Evolutionary conservation across 2,329 filamentous ascomycete genomes (phyloP).

Genomic region (Dothidotthia symphoricarpi): DNA sequence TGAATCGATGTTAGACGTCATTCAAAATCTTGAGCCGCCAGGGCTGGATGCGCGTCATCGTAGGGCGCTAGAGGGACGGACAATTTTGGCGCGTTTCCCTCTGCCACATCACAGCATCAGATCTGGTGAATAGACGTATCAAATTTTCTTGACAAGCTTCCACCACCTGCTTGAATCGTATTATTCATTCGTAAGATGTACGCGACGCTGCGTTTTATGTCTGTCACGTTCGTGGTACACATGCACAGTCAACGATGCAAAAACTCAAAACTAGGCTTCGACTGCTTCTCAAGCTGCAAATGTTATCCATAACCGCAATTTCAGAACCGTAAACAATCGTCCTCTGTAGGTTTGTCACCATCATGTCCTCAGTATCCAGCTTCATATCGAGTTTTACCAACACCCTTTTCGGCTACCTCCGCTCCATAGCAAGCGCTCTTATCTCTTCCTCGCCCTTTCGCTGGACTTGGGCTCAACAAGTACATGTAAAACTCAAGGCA

Average conservation of each 20-base stretch:
- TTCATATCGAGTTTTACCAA: not conserved
- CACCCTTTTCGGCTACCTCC: not conserved
- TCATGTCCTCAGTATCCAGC: not conserved
- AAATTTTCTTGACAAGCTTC: not conserved
- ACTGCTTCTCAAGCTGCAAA: too few relatives aligned
- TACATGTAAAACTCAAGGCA: constrained; percentile 19
- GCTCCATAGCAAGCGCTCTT: not conserved
- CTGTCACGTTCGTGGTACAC: not conserved
- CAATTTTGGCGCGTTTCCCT: not conserved
- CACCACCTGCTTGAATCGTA: not conserved
- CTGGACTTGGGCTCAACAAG: constrained; percentile 11
- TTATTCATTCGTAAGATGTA: too few relatives aligned
- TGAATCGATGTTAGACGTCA: constrained; percentile 6
- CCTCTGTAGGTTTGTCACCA: not conserved
- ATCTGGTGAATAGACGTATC: not conserved
- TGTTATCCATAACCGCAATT: not conserved
- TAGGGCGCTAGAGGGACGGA: not conserved
- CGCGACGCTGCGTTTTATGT: not conserved
- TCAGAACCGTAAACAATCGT: not conserved
- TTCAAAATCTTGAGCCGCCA: not conserved
- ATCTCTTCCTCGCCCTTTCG: not conserved
- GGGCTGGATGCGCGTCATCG: not conserved
- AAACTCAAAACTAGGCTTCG: not conserved
- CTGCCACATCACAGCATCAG: not conserved
- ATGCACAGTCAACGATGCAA: not conserved